Percentiles rank a stretch among this genome's conserved stretches.
Evolutionary conservation across 2,329 filamentous ascomycete species (phyloP).

Genomic region (Passalora sequoiae): DNA sequence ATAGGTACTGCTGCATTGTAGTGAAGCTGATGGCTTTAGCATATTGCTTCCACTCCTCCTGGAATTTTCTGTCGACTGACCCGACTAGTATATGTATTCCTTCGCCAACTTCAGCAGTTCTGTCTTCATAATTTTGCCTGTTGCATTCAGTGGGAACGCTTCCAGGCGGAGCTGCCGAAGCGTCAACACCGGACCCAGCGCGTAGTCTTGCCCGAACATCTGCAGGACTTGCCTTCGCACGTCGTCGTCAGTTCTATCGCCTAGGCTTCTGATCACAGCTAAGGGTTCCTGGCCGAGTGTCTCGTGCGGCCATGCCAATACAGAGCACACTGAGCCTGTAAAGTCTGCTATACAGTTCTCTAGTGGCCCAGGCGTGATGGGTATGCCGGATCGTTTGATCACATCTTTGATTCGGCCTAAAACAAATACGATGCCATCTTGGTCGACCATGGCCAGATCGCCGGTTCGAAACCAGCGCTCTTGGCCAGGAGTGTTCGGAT

Average conservation of each 20-base stretch:
- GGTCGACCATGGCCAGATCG: conserved; percentile 22
- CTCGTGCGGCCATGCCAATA: conserved; percentile 18
- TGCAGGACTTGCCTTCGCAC: conserved; percentile 18
- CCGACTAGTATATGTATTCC: neutral
- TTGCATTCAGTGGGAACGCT: conserved; percentile 24
- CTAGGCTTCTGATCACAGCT: conserved; percentile 16
- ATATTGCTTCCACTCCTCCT: neutral
- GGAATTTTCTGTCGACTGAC: neutral
- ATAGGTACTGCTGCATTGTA: neutral
- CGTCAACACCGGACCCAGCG: conserved; percentile 16
- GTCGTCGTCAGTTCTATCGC: conserved; percentile 16
- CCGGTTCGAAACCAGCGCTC: conserved; percentile 27
- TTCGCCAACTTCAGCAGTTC: conserved; percentile 13
- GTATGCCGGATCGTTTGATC: conserved; percentile 22
- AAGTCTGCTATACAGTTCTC: conserved; percentile 22
- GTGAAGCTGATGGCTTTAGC: conserved; percentile 1
- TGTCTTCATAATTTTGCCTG: conserved; percentile 25
- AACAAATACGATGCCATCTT: conserved; percentile 21
- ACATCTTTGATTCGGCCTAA: conserved; percentile 25
- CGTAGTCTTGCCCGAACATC: conserved; percentile 22
- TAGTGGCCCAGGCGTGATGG: conserved; percentile 23
- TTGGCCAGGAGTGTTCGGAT: too few relatives aligned
- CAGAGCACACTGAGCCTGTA: conserved; percentile 13
- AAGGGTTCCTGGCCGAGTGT: conserved; percentile 21
- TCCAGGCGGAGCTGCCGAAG: conserved; percentile 18